These are phyloP conservation scores for Astrocystis sublimbata DNA, from an alignment of 495 filamentous ascomycete species.

Conservation along the genomic window DNA sequence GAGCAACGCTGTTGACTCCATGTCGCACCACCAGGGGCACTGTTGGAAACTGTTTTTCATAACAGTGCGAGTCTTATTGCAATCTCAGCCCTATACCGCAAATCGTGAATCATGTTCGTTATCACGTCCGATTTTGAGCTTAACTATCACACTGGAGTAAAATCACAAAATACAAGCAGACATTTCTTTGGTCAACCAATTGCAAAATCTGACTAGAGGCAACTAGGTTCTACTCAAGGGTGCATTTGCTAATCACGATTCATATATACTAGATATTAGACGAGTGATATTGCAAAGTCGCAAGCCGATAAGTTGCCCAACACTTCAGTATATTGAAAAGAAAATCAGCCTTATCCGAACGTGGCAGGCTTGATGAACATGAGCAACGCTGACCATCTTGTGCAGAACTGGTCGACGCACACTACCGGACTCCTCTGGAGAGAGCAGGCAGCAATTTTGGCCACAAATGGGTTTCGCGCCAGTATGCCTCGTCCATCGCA, in stretches of 20 bases:
- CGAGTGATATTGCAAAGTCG: background rate
- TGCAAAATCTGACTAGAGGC: background rate
- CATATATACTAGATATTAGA: background rate
- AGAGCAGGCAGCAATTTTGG: background rate
- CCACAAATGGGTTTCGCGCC: background rate
- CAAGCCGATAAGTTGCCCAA: background rate
- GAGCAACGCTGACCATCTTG: background rate
- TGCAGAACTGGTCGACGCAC: conserved; percentile 3
- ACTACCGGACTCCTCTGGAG: background rate
- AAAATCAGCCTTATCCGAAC: background rate
- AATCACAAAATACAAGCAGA: no score
- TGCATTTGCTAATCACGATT: background rate
- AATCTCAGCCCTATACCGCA: background rate
- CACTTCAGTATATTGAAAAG: no score
- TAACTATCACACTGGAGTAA: no score
- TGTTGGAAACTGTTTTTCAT: background rate
- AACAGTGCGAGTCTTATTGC: background rate
- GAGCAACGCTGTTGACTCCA: background rate
- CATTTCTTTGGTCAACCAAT: no score
- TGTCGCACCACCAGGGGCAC: background rate
- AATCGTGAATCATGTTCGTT: background rate
- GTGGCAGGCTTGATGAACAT: conserved; percentile 7
- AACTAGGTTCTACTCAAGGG: background rate
- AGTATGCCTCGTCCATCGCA: background rate
- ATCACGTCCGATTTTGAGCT: no score